phyloP scores from a whole-genome alignment of 768 basidiomycete genomes.

The Boletus sensibilis region DNA sequence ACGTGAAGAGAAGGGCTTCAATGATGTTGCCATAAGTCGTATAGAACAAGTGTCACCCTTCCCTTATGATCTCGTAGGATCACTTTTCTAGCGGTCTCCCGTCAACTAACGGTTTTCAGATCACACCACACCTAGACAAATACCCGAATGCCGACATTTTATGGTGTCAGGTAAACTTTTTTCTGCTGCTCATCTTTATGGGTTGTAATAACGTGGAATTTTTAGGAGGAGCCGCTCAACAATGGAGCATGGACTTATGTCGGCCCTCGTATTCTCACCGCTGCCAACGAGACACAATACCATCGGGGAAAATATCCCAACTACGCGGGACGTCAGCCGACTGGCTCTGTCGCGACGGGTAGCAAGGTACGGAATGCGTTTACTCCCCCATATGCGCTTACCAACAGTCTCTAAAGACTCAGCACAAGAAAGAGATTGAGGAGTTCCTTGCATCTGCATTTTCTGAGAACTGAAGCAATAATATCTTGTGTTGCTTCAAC shows the following conservation, averaged over 20 bases:
- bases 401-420: conserved; percentile 40
- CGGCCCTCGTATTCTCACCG: conserved; percentile 89
- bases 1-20: conserved; percentile 87
- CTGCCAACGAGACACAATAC: conserved; percentile 85
- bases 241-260: conserved; percentile 98
- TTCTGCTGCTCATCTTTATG: background rate
- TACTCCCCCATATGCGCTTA: background rate
- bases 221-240: conserved; percentile 90
- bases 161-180: conserved; percentile 74
- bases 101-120: conserved; percentile 38
- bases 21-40: conserved; percentile 90
- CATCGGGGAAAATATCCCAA: conserved; percentile 89
- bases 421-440: conserved; percentile 92
- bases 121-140: conserved; percentile 92
- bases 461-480: conserved; percentile 23
- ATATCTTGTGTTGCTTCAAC: background rate
- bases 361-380: conserved; percentile 62
- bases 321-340: conserved; percentile 92
- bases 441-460: conserved; percentile 67
- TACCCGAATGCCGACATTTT: conserved; percentile 93
- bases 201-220: conserved; percentile 4
- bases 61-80: conserved; percentile 87
- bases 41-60: conserved; percentile 96
- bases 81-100: background rate
- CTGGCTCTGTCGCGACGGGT: conserved; percentile 88